Conservation (phyloP, 768 basidiomycete species). For the Rubroboletus satanas region DNA sequence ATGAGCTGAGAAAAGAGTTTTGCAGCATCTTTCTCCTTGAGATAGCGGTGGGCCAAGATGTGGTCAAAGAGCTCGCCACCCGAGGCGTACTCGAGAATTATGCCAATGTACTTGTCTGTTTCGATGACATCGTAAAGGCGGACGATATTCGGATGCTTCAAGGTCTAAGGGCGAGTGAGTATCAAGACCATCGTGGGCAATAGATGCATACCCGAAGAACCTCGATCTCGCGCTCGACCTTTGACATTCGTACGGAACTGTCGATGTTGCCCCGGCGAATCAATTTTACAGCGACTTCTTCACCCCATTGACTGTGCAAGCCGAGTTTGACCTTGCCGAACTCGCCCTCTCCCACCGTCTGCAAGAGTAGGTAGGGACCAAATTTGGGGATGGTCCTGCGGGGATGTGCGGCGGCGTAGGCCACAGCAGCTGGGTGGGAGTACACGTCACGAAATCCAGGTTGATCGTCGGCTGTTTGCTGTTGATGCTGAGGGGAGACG, state of each 20-base stretch:
- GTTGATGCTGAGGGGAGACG: slow-evolving; percentile 47
- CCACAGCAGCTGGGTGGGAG: slow-evolving; percentile 78
- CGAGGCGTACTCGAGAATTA: slow-evolving; percentile 97
- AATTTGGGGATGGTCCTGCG: slow-evolving; percentile 88
- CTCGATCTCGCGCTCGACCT: slow-evolving; percentile 97
- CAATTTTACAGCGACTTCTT: slow-evolving; percentile 98
- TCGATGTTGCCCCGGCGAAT: slow-evolving; percentile 93
- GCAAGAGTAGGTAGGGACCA: slow-evolving; percentile 91
- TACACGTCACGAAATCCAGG: slow-evolving; percentile 69
- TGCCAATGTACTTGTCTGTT: slow-evolving; percentile 99
- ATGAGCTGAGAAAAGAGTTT: slow-evolving; percentile 97
- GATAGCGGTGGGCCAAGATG: slow-evolving; percentile 95
- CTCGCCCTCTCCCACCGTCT: slow-evolving; percentile 97
- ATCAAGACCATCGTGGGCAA: background rate
- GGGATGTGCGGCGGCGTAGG: slow-evolving; percentile 80
- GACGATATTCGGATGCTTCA: slow-evolving; percentile 98
- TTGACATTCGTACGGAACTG: slow-evolving; percentile 78
- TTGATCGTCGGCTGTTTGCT: slow-evolving; percentile 39
- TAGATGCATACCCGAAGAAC: slow-evolving; percentile 73
- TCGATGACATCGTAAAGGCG: slow-evolving; percentile 98
- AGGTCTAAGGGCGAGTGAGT: slow-evolving; percentile 50
- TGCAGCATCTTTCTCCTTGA: slow-evolving; percentile 90
- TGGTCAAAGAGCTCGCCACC: slow-evolving; percentile 99
- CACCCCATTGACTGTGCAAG: slow-evolving; percentile 87
- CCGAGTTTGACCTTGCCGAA: slow-evolving; percentile 99